Conservation (phyloP, 2,329 filamentous ascomycete genomes). For the Hymenoscyphus linearis region DNA sequence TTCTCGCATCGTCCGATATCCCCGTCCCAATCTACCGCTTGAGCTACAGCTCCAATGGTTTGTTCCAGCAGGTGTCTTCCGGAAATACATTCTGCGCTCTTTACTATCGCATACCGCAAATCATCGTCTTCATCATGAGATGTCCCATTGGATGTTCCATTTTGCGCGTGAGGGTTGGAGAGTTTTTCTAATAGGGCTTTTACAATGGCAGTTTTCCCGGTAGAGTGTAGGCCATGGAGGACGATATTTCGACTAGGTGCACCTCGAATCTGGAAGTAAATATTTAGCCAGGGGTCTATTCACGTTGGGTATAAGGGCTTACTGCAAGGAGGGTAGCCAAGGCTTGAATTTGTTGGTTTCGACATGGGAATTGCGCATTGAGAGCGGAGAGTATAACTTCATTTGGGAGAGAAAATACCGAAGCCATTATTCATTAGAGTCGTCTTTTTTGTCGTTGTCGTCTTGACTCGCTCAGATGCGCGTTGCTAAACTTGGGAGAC, state of each 20-base stretch:
- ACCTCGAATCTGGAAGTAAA: slow-evolving; percentile 9
- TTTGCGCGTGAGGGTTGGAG: slow-evolving; percentile 33
- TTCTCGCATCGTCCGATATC: slow-evolving; percentile 68
- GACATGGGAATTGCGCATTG: slow-evolving; percentile 47
- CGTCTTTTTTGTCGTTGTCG: not conserved
- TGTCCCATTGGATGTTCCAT: slow-evolving; percentile 52
- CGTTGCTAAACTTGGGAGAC: slow-evolving; percentile 9
- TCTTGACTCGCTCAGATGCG: not conserved
- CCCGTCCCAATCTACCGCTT: slow-evolving; percentile 44
- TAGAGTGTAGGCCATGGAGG: slow-evolving; percentile 78
- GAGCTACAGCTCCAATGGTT: slow-evolving; percentile 54
- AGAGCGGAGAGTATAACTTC: slow-evolving; percentile 45
- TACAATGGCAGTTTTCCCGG: slow-evolving; percentile 75
- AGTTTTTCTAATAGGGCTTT: slow-evolving; percentile 53
- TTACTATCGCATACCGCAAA: slow-evolving; percentile 56
- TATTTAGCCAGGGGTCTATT: slow-evolving; percentile 1
- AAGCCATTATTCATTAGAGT: slow-evolving; percentile 28
- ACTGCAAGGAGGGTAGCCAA: slow-evolving; percentile 47
- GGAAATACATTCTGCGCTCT: slow-evolving; percentile 72
- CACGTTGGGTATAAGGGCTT: slow-evolving; percentile 5
- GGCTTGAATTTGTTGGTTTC: slow-evolving; percentile 54
- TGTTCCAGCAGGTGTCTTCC: slow-evolving; percentile 72
- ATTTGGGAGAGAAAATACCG: slow-evolving; percentile 47
- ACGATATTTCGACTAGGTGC: slow-evolving; percentile 53
- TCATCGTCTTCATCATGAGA: slow-evolving; percentile 43